These are phyloP conservation scores for Sporothrix humicola DNA, from an alignment of 2,329 filamentous ascomycete species.

Conservation along the genomic window DNA sequence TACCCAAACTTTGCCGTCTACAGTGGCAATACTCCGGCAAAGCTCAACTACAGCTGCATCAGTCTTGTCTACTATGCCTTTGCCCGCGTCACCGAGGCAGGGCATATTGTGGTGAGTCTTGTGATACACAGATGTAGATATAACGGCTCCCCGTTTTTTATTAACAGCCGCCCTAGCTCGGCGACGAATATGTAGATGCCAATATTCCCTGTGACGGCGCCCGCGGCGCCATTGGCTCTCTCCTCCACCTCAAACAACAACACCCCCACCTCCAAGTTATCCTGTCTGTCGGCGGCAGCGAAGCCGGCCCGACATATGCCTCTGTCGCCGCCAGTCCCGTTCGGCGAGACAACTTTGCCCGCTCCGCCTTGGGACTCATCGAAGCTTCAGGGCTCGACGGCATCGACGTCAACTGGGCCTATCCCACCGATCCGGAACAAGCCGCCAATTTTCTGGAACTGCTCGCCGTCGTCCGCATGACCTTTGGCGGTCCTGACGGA, in stretches of 20 bases:
- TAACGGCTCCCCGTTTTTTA: background rate
- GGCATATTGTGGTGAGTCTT: constrained; percentile 72
- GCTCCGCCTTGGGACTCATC: constrained; percentile 69
- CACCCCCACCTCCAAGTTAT: constrained; percentile 76
- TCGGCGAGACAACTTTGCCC: constrained; percentile 71
- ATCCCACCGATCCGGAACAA: constrained; percentile 69
- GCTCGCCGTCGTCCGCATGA: constrained; percentile 67
- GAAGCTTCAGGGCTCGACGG: constrained; percentile 74
- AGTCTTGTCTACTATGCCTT: constrained; percentile 85
- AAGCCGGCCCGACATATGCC: constrained; percentile 70
- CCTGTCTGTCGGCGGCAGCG: constrained; percentile 74
- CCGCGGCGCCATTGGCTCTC: constrained; percentile 72
- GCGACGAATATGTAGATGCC: constrained; percentile 78
- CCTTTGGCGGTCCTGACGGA: constrained; percentile 66
- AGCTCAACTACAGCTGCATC: constrained; percentile 75
- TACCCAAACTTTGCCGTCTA: constrained; percentile 83
- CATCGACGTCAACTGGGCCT: constrained; percentile 84
- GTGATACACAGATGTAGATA: background rate
- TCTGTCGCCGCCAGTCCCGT: constrained; percentile 66
- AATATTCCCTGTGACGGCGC: constrained; percentile 74
- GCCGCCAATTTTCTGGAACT: constrained; percentile 73
- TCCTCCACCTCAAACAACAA: constrained; percentile 73
- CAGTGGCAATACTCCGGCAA: constrained; percentile 72
- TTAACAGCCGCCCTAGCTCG: constrained; percentile 59
- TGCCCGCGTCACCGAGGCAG: constrained; percentile 74